A percentile compares a stretch with the other conserved stretches of the same genome.
Conservation (phyloP, 2,329 filamentous ascomycete genomes). For the Fusarium sp. region DNA sequence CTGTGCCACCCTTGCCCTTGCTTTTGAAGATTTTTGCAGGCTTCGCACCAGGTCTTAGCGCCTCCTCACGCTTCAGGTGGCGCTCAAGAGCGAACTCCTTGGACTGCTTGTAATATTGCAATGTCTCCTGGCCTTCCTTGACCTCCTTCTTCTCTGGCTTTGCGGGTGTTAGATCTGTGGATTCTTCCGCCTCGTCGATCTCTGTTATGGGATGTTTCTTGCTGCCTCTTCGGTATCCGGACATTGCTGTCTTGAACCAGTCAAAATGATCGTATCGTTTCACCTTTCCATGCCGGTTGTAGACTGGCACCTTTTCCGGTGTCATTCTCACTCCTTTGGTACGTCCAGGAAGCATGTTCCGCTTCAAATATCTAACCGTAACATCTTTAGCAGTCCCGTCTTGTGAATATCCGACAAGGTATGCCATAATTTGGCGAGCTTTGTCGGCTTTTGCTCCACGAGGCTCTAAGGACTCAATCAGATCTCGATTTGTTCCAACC, state of each 20-base stretch:
- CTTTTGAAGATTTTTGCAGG: slow-evolving; percentile 81
- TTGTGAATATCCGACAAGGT: slow-evolving; percentile 83
- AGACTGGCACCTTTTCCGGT: slow-evolving; percentile 82
- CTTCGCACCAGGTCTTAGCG: slow-evolving; percentile 75
- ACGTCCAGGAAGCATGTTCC: slow-evolving; percentile 84
- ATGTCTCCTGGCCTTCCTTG: slow-evolving; percentile 81
- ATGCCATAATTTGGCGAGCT: slow-evolving; percentile 89
- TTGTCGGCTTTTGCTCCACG: slow-evolving; percentile 86
- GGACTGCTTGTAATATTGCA: slow-evolving; percentile 90
- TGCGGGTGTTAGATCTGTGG: slow-evolving; percentile 78
- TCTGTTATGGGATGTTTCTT: slow-evolving; percentile 70
- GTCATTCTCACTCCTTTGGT: slow-evolving; percentile 88
- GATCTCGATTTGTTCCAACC: slow-evolving; percentile 78
- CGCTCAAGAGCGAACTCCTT: slow-evolving; percentile 86
- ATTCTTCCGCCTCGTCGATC: slow-evolving; percentile 83
- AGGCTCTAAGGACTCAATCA: slow-evolving; percentile 82
- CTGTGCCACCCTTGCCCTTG: slow-evolving; percentile 78
- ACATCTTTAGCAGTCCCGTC: slow-evolving; percentile 96
- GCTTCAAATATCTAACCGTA: slow-evolving; percentile 88
- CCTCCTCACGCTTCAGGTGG: slow-evolving; percentile 92
- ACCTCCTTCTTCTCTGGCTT: slow-evolving; percentile 79
- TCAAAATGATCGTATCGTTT: slow-evolving; percentile 82
- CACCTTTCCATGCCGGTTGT: slow-evolving; percentile 81
- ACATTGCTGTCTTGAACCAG: slow-evolving; percentile 88
- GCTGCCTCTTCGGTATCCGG: slow-evolving; percentile 71